Percentiles rank a stretch among this genome's conserved stretches.
These are phyloP conservation scores for Cutaneotrichosporon spelunceum DNA, from an alignment of 1,284 basidiomycete species.

Conservation along the genomic window DNA sequence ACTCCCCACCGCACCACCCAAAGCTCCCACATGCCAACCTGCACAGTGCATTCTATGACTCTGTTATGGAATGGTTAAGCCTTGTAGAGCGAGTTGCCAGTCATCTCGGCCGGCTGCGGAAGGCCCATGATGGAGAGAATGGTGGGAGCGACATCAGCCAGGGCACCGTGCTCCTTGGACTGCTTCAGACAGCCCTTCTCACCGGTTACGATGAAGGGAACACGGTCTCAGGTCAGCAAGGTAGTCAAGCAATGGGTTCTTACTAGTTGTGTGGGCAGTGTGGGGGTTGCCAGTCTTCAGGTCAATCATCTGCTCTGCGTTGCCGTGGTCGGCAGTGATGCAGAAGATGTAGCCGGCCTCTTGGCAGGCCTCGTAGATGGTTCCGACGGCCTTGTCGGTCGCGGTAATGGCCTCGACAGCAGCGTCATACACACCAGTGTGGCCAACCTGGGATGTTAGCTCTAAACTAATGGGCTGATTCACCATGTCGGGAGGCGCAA, in stretches of 20 bases:
- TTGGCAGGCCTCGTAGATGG: conserved; percentile 76
- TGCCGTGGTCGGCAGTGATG: conserved; percentile 88
- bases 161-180: conserved; percentile 60
- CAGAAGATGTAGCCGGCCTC: conserved; percentile 78
- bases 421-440: conserved; percentile 83
- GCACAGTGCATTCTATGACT: not conserved
- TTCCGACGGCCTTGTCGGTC: conserved; percentile 80
- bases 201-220: conserved; percentile 74
- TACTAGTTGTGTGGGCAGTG: conserved; percentile 53
- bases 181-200: conserved; percentile 59
- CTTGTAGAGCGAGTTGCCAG: conserved; percentile 22
- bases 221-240: conserved; percentile 71
- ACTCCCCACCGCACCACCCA: not conserved
- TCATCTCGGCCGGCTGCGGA: conserved; percentile 37
- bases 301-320: conserved; percentile 80
- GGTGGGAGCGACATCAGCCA: conserved; percentile 85
- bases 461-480: conserved; percentile 19
- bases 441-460: conserved; percentile 62
- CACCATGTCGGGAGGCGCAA: conserved; percentile 92
- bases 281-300: conserved; percentile 75
- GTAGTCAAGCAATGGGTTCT: conserved; percentile 6
- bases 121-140: conserved; percentile 68
- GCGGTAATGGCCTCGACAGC: conserved; percentile 77
- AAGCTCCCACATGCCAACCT: not conserved
- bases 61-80: not conserved